Evolutionary conservation across 495 filamentous ascomycete species (phyloP).

Genomic region (Aspergillus diversus): DNA sequence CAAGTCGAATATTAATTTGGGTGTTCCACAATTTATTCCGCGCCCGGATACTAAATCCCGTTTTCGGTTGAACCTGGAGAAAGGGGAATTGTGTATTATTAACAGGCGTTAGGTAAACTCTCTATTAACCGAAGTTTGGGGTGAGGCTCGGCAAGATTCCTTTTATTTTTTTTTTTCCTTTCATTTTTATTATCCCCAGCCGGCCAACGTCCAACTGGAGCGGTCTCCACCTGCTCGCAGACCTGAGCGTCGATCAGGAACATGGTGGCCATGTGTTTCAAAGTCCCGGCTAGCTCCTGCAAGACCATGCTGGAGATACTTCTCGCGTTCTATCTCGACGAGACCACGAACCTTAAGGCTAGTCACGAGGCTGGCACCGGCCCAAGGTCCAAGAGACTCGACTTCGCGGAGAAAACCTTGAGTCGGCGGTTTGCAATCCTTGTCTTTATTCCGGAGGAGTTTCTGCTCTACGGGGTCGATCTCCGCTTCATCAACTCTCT

Average conservation of each 20-base stretch:
- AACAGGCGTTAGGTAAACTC: background rate
- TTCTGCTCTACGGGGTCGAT: constrained; percentile 67
- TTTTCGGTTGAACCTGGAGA: too few relatives aligned
- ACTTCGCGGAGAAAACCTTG: constrained; percentile 72
- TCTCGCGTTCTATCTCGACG: constrained; percentile 83
- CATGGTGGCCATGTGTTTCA: constrained; percentile 52
- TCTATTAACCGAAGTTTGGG: constrained; percentile 5
- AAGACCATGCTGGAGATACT: constrained; percentile 76
- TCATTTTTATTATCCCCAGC: constrained; percentile 62
- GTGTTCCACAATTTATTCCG: background rate
- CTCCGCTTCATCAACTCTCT: constrained; percentile 45
- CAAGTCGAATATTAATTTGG: background rate
- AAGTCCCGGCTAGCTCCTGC: constrained; percentile 67
- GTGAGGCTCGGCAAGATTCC: background rate
- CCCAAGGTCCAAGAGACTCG: constrained; percentile 86
- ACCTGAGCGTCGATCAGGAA: constrained; percentile 56
- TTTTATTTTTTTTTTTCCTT: background rate
- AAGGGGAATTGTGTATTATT: background rate
- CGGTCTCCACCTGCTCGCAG: constrained; percentile 59
- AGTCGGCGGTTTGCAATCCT: constrained; percentile 45
- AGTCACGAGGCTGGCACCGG: constrained; percentile 80
- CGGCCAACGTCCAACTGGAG: constrained; percentile 77
- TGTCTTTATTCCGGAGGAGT: constrained; percentile 53
- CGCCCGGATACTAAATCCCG: background rate
- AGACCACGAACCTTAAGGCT: constrained; percentile 77